Evolutionary conservation across 306 rosid species (phyloP), one percentile per base, ranked within the genome.

Genomic region (Mimosa bimucronata): DNA sequence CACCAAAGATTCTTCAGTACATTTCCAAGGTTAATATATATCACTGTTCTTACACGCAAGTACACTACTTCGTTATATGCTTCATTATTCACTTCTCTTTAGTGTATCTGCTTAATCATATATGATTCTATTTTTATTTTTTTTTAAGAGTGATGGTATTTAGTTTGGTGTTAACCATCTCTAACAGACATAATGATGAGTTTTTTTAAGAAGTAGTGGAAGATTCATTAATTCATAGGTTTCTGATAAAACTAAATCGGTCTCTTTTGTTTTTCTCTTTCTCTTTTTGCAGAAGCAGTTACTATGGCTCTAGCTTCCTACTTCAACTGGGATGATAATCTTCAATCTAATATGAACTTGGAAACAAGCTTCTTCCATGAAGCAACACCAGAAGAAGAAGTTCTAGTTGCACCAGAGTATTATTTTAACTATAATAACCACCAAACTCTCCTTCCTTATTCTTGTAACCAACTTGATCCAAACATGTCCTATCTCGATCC

Each of bases 291-390:
- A n/a, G 28, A 52, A 58, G 30, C 31, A 58, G 29, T 55, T 8
- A 16, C 62, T n/a, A 87, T 87, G 90, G 73, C 87, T 23, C 48
- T 75, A 0, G 57, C 48, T 64, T 60, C 85, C 0, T 77, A 77
- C 81, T 74, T 46, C 50, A 77, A 87, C 58, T 79, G 70, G 45
- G 78, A 80, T 4, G 21, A 3, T 14, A 13, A 76, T 41, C 55
- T 83, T 37, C 83, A 83, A 80, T 11, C 73, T 68, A 50, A 19
- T 41, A 57, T 78, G 5, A 76, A 68, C 67, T 68, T 80, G 2
- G 77, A 77, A 73, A 50, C 30, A 15, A 67, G 15, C 25, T 11
- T 68, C 62, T 77, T 78, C 55, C 48, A 75, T 66, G 81, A 84
- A 57, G 18, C 37, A 68, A 5, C 65, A 61, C 50, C 55, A 10